These are phyloP conservation scores for Mortierella sp. DNA, from an alignment of 371 early-diverging fungal species.

Conservation along the genomic window DNA sequence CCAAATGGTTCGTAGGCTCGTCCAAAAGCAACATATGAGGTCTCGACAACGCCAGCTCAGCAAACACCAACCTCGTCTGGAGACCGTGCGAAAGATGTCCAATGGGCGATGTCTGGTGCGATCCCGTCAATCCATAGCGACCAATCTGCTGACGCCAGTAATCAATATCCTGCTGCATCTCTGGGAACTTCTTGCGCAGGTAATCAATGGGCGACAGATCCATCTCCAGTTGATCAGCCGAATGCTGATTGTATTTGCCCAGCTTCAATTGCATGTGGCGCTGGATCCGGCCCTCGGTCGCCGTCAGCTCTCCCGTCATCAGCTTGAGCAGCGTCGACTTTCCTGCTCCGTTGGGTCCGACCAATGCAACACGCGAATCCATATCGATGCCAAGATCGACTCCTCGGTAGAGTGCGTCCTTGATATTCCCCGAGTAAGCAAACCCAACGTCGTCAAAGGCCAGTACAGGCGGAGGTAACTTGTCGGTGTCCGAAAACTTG, in stretches of 20 bases:
- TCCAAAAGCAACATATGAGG: constrained; percentile 98
- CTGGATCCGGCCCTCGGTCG: constrained; percentile 90
- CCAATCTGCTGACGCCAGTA: constrained; percentile 94
- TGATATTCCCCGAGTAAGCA: constrained; percentile 87
- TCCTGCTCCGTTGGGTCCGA: constrained; percentile 95
- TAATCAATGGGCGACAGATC: constrained; percentile 92
- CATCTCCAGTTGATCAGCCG: constrained; percentile 94
- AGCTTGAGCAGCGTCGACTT: constrained; percentile 96
- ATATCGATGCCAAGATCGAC: constrained; percentile 96
- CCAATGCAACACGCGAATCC: constrained; percentile 94
- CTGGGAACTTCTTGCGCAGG: constrained; percentile 89
- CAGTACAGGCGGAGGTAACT: constrained; percentile 98
- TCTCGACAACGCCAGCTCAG: constrained; percentile 88
- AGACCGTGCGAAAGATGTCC: constrained; percentile 94
- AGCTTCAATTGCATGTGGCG: constrained; percentile 94
- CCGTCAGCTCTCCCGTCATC: constrained; percentile 87
- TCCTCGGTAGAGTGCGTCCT: constrained; percentile 88
- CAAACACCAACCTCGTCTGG: constrained; percentile 96
- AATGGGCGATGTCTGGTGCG: constrained; percentile 93
- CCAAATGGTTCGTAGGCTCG: constrained; percentile 97
- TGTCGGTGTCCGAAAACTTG: constrained; percentile 87
- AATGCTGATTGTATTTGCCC: constrained; percentile 98
- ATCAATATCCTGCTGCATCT: constrained; percentile 79
- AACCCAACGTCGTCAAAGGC: constrained; percentile 94
- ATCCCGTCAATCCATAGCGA: constrained; percentile 93